Percentiles rank a stretch among this genome's conserved stretches.
These are phyloP conservation scores for Dryas octopetala DNA, from an alignment of 306 rosid genomes.

Conservation along the genomic window DNA sequence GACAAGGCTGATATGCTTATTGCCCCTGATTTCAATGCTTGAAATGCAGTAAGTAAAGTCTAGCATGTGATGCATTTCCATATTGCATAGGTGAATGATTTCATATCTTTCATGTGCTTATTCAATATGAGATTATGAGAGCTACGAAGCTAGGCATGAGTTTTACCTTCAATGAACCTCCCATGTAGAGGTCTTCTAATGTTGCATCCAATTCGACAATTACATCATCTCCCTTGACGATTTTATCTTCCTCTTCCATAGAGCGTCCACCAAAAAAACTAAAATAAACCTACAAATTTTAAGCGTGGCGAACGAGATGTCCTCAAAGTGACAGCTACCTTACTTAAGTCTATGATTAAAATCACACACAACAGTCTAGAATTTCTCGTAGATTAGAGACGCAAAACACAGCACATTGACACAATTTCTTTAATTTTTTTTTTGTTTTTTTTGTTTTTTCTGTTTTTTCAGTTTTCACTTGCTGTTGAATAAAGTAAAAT, in stretches of 20 bases:
- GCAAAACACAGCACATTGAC: too few relatives aligned
- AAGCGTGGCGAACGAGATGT: not conserved
- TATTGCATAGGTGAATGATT: not conserved
- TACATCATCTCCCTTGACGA: constrained; percentile 85
- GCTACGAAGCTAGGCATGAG: not conserved
- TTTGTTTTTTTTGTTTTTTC: not conserved
- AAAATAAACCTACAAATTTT: constrained; percentile 22
- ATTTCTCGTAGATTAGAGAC: not conserved
- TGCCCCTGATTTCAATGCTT: not conserved
- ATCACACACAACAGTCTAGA: not conserved
- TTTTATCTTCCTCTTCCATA: constrained; percentile 80
- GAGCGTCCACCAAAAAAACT: constrained; percentile 84
- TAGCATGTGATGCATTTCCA: not conserved
- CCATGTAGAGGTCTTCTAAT: constrained; percentile 92
- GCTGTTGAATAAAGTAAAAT: not conserved
- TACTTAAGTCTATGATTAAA: not conserved
- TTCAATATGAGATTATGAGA: not conserved
- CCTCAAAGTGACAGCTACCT: not conserved
- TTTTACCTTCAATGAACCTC: constrained; percentile 87
- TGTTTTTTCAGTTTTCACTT: not conserved
- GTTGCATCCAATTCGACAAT: constrained; percentile 79
- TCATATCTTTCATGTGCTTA: not conserved
- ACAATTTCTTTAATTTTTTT: too few relatives aligned
- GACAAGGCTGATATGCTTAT: not conserved
- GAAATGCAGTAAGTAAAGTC: not conserved